Evolutionary conservation across 768 basidiomycete species (phyloP), one percentile per base, ranked within the genome.

Genomic region (Suillus plorans): DNA sequence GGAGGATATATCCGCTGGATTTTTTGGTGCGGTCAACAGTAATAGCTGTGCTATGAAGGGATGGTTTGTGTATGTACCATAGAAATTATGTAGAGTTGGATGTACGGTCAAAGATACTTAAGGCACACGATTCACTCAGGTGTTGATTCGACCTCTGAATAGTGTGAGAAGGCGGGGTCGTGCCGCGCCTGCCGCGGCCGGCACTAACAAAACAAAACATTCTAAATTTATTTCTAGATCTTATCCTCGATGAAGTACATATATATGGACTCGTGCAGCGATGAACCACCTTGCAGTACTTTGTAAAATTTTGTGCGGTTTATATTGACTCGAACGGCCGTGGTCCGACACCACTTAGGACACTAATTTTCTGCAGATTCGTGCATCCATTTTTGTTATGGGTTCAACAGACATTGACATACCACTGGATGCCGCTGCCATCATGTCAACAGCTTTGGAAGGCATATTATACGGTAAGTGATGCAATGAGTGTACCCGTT

Each of bases 61-160:
- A 37, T 36, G 59, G 16, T 62, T 22, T 20, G 31, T 25, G 14
- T 47, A 63, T 63, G 63, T 63, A 63, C 63, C 34, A 47, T 63
- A 63, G 59, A 63, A 31, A 42, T 31, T 28, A 9, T 41, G 34
- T 45, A 63, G 61, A 63, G 42, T 61, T 47, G 39, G 25, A 45
- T 63, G 61, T 14, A 34, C 6, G 56, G 18, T 63, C 31, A 20
- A n/a, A 18, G 7, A 22, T 20, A 37, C 36, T 37, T 3, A 31
- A 25, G 18, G 31, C 52, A 61, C 31, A 49, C 37, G 25, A 31
- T 31, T 8, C 7, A 37, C 31, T 28, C 0, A 31, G 31, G 0
- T 31, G 42, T 44, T 44, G 42, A 44, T 44, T 9, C 42, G 42
- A 18, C 42, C 7, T 50, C 25, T 28, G 25, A 5, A 49, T 6